Evolutionary conservation across 2,329 filamentous ascomycete genomes (phyloP).

Genomic region (Botrytis fabae): DNA sequence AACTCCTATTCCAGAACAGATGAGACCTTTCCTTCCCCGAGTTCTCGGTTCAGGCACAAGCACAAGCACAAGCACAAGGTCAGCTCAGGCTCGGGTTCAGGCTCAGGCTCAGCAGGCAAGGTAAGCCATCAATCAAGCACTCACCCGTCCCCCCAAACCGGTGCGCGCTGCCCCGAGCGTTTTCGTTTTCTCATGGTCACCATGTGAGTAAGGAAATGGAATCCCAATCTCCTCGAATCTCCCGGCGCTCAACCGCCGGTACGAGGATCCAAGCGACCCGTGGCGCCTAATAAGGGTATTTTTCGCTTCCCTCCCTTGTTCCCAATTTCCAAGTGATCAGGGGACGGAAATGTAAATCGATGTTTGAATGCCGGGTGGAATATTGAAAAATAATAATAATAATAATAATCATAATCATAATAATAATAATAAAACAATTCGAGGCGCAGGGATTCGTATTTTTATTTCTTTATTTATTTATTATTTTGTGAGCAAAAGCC

Average conservation of each 20-base stretch:
- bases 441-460: background rate
- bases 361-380: background rate
- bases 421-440: background rate
- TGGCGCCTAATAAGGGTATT: conserved; percentile 3
- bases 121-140: no score
- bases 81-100: background rate
- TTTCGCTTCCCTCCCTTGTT: background rate
- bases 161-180: background rate
- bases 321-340: background rate
- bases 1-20: background rate
- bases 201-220: background rate
- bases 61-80: background rate
- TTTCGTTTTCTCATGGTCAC: background rate
- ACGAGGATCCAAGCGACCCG: conserved; percentile 2
- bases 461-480: background rate
- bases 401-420: background rate
- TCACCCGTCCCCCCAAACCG: background rate
- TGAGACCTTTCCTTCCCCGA: background rate
- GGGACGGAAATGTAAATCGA: background rate
- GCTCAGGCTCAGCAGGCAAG: no score
- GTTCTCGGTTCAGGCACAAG: background rate
- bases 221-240: background rate
- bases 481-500: background rate
- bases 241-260: background rate
- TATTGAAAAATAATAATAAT: no score